Conservation (phyloP, 345 rosid species). For the Hibiscus mutabilis region DNA sequence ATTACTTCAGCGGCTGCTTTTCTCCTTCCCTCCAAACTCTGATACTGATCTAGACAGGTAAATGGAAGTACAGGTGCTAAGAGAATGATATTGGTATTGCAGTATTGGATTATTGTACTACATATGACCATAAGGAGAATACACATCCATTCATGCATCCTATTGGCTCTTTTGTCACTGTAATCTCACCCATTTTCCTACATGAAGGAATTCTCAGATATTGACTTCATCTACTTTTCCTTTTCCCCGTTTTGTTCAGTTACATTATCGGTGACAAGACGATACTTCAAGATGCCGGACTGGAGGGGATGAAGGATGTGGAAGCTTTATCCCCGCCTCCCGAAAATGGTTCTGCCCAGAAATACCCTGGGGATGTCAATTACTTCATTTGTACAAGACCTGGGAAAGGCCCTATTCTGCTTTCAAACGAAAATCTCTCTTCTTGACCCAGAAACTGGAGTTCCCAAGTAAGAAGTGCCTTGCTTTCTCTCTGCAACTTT, state of each 20-base stretch:
- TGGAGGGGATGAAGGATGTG: conserved; percentile 47
- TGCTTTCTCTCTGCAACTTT: neutral
- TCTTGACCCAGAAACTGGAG: conserved; percentile 54
- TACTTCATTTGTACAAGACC: conserved; percentile 90
- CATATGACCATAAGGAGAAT: neutral
- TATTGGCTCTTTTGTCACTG: neutral
- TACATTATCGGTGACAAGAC: conserved; percentile 77
- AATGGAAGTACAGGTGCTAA: conserved; percentile 3
- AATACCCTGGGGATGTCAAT: conserved; percentile 61
- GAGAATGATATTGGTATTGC: neutral
- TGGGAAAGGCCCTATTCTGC: conserved; percentile 73
- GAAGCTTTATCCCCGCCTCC: conserved; percentile 49
- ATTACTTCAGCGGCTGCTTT: conserved; percentile 74
- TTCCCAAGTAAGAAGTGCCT: conserved; percentile 43
- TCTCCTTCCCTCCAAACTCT: conserved; percentile 72
- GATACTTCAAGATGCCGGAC: conserved; percentile 74
- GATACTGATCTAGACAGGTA: conserved; percentile 73
- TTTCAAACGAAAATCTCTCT: conserved; percentile 58
- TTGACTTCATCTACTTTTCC: neutral
- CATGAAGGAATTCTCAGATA: conserved; percentile 2
- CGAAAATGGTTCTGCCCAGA: conserved; percentile 45
- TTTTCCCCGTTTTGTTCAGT: conserved; percentile 28
- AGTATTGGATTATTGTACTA: neutral
- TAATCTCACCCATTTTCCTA: neutral
- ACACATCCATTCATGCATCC: neutral